A percentile compares a stretch with the other conserved stretches of the same genome.
These are phyloP conservation scores for Lolium multiflorum DNA, from an alignment of 176 grass and related monocot species.

Conservation along the genomic window DNA sequence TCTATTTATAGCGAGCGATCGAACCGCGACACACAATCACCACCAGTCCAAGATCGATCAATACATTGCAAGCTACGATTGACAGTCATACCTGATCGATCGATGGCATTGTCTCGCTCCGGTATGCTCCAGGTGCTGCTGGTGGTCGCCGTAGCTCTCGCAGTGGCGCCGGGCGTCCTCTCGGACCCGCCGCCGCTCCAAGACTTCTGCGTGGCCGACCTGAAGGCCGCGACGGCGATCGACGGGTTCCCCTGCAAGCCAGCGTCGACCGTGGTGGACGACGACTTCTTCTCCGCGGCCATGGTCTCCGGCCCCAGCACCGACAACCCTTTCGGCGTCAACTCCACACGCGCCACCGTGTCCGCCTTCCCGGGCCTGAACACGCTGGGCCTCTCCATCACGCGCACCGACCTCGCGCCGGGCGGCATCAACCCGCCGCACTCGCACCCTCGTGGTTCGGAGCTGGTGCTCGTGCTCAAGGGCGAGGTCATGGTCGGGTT, in stretches of 20 bases:
- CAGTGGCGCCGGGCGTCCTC: background rate
- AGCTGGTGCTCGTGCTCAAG: slow-evolving; percentile 62
- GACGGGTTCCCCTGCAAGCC: slow-evolving; percentile 70
- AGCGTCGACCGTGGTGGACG: background rate
- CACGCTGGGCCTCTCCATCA: slow-evolving; percentile 74
- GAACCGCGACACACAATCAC: background rate
- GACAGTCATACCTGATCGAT: background rate
- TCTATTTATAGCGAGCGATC: background rate
- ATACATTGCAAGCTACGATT: background rate
- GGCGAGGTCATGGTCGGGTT: slow-evolving; percentile 67
- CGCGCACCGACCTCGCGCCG: slow-evolving; percentile 57
- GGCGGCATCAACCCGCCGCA: slow-evolving; percentile 74
- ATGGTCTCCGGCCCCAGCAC: slow-evolving; percentile 36
- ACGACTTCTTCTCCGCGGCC: slow-evolving; percentile 62
- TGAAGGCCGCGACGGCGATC: background rate
- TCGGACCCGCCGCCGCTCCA: slow-evolving; percentile 54
- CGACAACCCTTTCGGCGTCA: slow-evolving; percentile 60
- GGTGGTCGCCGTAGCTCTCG: background rate
- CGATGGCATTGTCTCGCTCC: slow-evolving; percentile 15
- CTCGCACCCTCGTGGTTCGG: slow-evolving; percentile 68
- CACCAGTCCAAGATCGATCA: background rate
- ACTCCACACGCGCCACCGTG: slow-evolving; percentile 58
- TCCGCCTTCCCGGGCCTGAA: slow-evolving; percentile 58
- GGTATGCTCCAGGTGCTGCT: background rate
- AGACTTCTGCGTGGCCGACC: slow-evolving; percentile 63